Evolutionary conservation across 1,284 basidiomycete genomes (phyloP).

Genomic region (Trichosporon asahii): DNA sequence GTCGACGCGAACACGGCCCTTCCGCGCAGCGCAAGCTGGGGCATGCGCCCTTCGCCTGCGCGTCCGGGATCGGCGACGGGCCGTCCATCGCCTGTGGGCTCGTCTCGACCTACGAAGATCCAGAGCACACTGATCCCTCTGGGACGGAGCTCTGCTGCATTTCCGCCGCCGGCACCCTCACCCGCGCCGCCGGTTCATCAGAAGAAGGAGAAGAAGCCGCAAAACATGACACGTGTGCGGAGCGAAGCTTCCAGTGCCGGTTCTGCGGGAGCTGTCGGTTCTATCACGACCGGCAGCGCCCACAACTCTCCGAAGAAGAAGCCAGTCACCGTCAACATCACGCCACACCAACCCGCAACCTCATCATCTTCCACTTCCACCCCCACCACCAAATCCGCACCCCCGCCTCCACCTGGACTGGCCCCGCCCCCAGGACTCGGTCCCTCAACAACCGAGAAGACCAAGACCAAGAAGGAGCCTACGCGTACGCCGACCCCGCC

Average conservation of each 20-base stretch:
- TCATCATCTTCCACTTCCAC: slow-evolving; percentile 7
- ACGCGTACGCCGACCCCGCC: not conserved
- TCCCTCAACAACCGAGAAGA: not conserved
- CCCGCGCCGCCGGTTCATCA: slow-evolving; percentile 54
- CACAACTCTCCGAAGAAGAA: slow-evolving; percentile 46
- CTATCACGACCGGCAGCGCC: slow-evolving; percentile 28
- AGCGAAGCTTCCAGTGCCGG: slow-evolving; percentile 39
- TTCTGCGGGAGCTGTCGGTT: slow-evolving; percentile 7
- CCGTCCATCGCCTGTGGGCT: slow-evolving; percentile 25
- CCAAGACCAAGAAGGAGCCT: not conserved
- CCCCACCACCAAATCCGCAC: slow-evolving; percentile 56
- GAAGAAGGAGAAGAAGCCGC: slow-evolving; percentile 27
- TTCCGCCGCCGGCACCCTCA: slow-evolving; percentile 61
- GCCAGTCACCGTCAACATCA: slow-evolving; percentile 16
- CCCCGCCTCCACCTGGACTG: slow-evolving; percentile 50
- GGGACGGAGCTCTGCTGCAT: slow-evolving; percentile 37
- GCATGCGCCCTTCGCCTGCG: slow-evolving; percentile 27
- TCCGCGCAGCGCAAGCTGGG: slow-evolving; percentile 82
- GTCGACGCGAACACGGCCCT: slow-evolving; percentile 56
- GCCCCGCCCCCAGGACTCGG: slow-evolving; percentile 24
- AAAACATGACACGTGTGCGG: slow-evolving; percentile 35
- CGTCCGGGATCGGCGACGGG: slow-evolving; percentile 18
- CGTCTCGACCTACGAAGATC: slow-evolving; percentile 38
- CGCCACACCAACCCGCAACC: slow-evolving; percentile 4
- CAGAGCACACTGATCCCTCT: slow-evolving; percentile 40